These are phyloP conservation scores for Vararia minispora DNA, from an alignment of 768 basidiomycete genomes.

Conservation along the genomic window DNA sequence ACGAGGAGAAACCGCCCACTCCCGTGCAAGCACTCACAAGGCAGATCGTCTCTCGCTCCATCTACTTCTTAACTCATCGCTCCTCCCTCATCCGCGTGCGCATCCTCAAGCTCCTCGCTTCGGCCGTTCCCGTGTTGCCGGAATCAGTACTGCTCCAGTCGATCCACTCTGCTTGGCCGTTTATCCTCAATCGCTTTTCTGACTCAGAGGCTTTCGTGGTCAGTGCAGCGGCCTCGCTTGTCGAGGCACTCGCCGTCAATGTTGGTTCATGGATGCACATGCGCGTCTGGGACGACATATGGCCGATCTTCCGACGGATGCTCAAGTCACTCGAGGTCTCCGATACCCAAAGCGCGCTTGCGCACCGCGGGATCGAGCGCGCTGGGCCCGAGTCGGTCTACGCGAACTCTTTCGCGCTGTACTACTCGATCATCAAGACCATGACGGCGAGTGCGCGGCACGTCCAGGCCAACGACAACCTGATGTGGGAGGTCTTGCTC, in stretches of 20 bases:
- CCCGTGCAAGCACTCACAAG: constrained; percentile 66
- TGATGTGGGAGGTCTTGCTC: constrained; percentile 75
- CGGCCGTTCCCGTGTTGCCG: constrained; percentile 60
- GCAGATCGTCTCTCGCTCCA: constrained; percentile 77
- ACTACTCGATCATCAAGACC: constrained; percentile 64
- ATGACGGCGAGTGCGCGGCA: constrained; percentile 55
- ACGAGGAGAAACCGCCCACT: constrained; percentile 42
- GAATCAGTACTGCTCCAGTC: constrained; percentile 73
- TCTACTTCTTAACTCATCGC: constrained; percentile 85
- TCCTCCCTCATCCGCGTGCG: constrained; percentile 80
- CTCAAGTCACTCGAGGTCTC: constrained; percentile 48
- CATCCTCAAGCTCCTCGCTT: constrained; percentile 64
- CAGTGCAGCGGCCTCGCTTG: constrained; percentile 56
- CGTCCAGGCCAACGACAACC: constrained; percentile 59
- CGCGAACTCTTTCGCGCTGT: constrained; percentile 71
- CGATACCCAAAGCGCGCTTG: constrained; percentile 57
- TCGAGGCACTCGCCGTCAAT: constrained; percentile 60
- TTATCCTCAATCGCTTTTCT: constrained; percentile 70
- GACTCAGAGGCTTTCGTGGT: constrained; percentile 75
- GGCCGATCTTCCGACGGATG: constrained; percentile 70
- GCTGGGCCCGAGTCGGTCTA: constrained; percentile 63
- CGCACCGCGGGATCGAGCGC: constrained; percentile 36
- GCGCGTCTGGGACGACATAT: constrained; percentile 84
- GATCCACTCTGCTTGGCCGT: constrained; percentile 90
- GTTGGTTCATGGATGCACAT: constrained; percentile 80